A percentile compares a stretch with the other conserved stretches of the same genome.
phyloP scores from a whole-genome alignment of 352 stramenopile genomes.

The Phytophthora quininea region DNA sequence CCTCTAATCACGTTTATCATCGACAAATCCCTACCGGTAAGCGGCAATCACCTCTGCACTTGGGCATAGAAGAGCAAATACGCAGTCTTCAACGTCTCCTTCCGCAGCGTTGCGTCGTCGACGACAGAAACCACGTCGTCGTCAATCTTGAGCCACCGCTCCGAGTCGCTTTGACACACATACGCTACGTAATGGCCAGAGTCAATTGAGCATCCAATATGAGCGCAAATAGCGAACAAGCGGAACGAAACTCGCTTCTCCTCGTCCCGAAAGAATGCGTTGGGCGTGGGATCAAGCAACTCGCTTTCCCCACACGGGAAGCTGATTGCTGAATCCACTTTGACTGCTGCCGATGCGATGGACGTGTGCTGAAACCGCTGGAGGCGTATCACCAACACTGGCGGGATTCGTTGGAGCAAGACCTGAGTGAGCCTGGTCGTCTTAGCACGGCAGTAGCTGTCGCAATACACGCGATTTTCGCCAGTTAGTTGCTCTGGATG shows the following conservation, averaged over 20 bases:
- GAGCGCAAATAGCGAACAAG: slow-evolving; percentile 65
- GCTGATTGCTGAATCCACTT: slow-evolving; percentile 39
- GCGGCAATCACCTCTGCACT: slow-evolving; percentile 26
- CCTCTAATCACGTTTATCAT: no score
- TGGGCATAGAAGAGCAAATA: slow-evolving; percentile 83
- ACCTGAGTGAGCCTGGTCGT: slow-evolving; percentile 77
- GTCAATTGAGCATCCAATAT: slow-evolving; percentile 68
- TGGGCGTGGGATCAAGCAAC: slow-evolving; percentile 63
- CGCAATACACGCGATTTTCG: slow-evolving; percentile 62
- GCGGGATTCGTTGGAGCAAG: slow-evolving; percentile 64
- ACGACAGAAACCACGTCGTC: slow-evolving; percentile 66
- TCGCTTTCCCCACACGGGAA: slow-evolving; percentile 50
- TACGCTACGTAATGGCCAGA: slow-evolving; percentile 82
- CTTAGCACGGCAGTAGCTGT: slow-evolving; percentile 58
- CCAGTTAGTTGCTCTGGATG: slow-evolving; percentile 50
- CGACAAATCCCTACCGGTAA: no score
- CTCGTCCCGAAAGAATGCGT: slow-evolving; percentile 58
- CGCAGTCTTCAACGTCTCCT: slow-evolving; percentile 61
- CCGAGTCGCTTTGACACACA: slow-evolving; percentile 24
- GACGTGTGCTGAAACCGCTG: slow-evolving; percentile 63
- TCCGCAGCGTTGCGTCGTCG: slow-evolving; percentile 44
- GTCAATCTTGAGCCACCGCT: slow-evolving; percentile 73
- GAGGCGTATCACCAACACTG: slow-evolving; percentile 62
- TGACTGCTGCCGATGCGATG: slow-evolving; percentile 34
- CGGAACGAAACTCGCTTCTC: slow-evolving; percentile 40